Evolutionary conservation across 257 asterid genomes (phyloP), one percentile per base, ranked within the genome.

Genomic region (Solanum okadae): DNA sequence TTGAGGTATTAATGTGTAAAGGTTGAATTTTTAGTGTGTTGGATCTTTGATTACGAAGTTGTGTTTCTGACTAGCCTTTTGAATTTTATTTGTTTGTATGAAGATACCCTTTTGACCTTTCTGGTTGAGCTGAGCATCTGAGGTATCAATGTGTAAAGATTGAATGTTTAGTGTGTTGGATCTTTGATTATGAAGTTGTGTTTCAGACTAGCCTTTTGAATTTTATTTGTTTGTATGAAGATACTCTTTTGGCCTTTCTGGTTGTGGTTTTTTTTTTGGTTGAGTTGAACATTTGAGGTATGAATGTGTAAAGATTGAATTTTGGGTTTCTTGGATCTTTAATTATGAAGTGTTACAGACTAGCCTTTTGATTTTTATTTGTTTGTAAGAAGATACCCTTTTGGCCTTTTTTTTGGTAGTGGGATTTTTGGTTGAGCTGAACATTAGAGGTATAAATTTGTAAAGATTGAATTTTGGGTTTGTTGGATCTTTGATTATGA

Each of bases 31-130:
- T 59, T 15, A 9, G 10, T 91, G 68, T 89, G 38, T 84, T 35
- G 77, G 87, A n/a, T 91, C 89, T 65, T 75, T n/a, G 75, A 72
- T 59, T 63, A 82, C 49, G 76, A 44, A 73, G 81, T 37, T 35
- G 73, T 2, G 71, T 85, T 13, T 61, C 61, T 79, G 88, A 20
- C 29, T 6, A 20, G 52, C 1, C 5, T 35, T 83, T 82, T 20
- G 33, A 79, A 1, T 71, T 70, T 85, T 78, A 14, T 27, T n/a
- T 49, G 76, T 56, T 20, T 14, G 29, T 81, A 78, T 1, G 63
- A 78, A 4, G 63, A 42, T 3, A 40, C 84, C 46, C 63, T 40
- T 77, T 78, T 78, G 84, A 23, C 52, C 59, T 72, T 16, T 34
- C 35, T 72, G 15, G 25, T 72, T 34, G 31, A 85, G 87, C 87